These are phyloP conservation scores for Pseudoturritis turrita DNA, from an alignment of 345 rosid genomes.

Conservation along the genomic window DNA sequence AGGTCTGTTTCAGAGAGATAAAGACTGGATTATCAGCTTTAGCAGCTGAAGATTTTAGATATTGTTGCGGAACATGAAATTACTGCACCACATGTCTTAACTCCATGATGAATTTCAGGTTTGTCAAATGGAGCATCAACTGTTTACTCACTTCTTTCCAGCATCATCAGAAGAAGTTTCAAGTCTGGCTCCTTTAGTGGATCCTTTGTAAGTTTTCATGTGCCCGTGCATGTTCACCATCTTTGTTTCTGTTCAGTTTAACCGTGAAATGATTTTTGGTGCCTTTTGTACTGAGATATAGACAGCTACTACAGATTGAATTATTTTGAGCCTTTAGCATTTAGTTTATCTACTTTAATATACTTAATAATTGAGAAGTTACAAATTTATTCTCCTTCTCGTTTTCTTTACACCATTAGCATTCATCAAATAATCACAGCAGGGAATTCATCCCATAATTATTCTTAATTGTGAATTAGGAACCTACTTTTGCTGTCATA, in stretches of 20 bases:
- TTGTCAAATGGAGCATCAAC: conserved; percentile 95
- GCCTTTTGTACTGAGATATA: conserved; percentile 4
- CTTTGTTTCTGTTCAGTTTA: conserved; percentile 7
- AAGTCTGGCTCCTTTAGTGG: conserved; percentile 85
- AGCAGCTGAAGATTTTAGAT: background rate
- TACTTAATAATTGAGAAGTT: background rate
- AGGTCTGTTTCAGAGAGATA: background rate
- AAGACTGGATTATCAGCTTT: conserved; percentile 4
- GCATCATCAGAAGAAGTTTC: conserved; percentile 84
- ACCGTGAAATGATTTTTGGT: background rate
- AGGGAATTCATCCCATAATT: background rate
- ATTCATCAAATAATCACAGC: background rate
- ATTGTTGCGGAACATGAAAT: background rate
- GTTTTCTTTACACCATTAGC: background rate
- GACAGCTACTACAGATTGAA: background rate
- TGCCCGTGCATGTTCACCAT: background rate
- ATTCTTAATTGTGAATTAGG: background rate
- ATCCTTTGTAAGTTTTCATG: conserved; percentile 72
- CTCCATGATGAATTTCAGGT: conserved; percentile 48
- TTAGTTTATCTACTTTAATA: background rate
- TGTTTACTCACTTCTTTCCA: conserved; percentile 93
- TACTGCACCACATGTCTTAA: background rate
- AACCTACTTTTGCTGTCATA: background rate
- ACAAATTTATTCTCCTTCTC: background rate
- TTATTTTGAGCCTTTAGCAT: background rate